Evolutionary conservation across 1,139 yeast genomes (phyloP), one percentile per base, ranked within the genome.

Genomic region (Candida tropicalis): DNA sequence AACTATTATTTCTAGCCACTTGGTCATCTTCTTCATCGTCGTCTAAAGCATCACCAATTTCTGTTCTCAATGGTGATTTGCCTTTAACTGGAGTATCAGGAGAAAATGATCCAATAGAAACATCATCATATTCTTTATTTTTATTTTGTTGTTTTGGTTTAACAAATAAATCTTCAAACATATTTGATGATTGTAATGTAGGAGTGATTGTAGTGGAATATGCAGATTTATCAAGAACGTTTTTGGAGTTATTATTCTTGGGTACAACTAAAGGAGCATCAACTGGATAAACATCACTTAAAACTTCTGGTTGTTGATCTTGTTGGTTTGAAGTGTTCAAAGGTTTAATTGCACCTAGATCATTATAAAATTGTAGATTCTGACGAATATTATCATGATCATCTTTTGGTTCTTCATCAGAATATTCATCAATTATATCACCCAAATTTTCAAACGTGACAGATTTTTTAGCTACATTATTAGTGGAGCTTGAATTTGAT

Each of bases 361-460:
- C 39, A 26, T 44, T 46, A 31, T 43, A 47, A 15, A 32, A 27
- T 13, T 39, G 42, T n/a, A 48, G 35, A 33, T 39, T 49, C 9
- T 43, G 45, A 16, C 51, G 44, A 31, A 50, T 45, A 24, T 45
- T 41, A 3, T 44, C 49, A 17, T 46, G 44, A 31, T 32, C 42
- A 33, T 45, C 32, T 18, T 45, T 47, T 15, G 49, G 54, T 13
- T 51, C 54, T 35, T 42, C 48, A 27, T 50, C 55, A 3, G 35
- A 29, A 29, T 37, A 37, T 26, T 53, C 60, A 35, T 61, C 66
- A n/a, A 60, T 54, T 43, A 66, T 41, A n/a, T 62, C 64, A 4
- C 62, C 63, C 42, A 71, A 55, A 49, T 66, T 64, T 45, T 70
- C 75, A 52, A 72, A 72, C 2, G 74, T 70, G 17, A 72, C 77